Evolutionary conservation across 768 basidiomycete genomes (phyloP).

Genomic region (Rhodotorula sphaerocarpa): DNA sequence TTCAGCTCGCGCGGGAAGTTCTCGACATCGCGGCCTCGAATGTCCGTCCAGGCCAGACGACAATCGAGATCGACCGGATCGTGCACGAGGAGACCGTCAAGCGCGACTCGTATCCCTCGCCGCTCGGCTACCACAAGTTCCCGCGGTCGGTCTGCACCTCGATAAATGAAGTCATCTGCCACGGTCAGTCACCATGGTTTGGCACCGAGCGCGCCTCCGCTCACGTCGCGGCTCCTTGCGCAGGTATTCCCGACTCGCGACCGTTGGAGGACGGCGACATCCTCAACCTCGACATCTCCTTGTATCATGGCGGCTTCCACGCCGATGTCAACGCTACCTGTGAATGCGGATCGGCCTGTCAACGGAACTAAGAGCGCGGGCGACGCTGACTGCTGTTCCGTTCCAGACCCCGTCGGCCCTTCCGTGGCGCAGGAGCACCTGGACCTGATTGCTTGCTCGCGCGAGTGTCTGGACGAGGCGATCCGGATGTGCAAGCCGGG

Average conservation of each 20-base stretch:
- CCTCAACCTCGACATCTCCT: constrained; percentile 78
- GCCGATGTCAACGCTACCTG: constrained; percentile 53
- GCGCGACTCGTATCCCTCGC: constrained; percentile 85
- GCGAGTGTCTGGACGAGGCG: constrained; percentile 74
- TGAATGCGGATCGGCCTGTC: constrained; percentile 46
- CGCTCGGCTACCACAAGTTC: constrained; percentile 79
- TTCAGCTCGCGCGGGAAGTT: constrained; percentile 82
- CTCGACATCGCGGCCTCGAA: constrained; percentile 81
- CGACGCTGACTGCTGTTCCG: not conserved
- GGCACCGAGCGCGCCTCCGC: too few relatives aligned
- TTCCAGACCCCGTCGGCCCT: constrained; percentile 41
- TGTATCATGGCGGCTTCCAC: constrained; percentile 80
- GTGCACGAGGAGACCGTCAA: constrained; percentile 87
- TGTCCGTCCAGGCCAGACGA: constrained; percentile 83
- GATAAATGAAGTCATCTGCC: constrained; percentile 92
- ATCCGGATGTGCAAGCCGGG: constrained; percentile 93
- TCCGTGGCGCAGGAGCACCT: constrained; percentile 60
- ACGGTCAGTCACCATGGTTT: constrained; percentile 57
- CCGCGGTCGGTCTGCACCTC: constrained; percentile 96
- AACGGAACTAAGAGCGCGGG: too few relatives aligned
- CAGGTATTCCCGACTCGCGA: constrained; percentile 44
- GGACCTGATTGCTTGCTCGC: constrained; percentile 71
- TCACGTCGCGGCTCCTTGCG: too few relatives aligned
- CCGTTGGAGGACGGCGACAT: constrained; percentile 87
- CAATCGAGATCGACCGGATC: constrained; percentile 86